phyloP scores from a whole-genome alignment of 805 yeast genomes.

The Danielia reshetovae region DNA sequence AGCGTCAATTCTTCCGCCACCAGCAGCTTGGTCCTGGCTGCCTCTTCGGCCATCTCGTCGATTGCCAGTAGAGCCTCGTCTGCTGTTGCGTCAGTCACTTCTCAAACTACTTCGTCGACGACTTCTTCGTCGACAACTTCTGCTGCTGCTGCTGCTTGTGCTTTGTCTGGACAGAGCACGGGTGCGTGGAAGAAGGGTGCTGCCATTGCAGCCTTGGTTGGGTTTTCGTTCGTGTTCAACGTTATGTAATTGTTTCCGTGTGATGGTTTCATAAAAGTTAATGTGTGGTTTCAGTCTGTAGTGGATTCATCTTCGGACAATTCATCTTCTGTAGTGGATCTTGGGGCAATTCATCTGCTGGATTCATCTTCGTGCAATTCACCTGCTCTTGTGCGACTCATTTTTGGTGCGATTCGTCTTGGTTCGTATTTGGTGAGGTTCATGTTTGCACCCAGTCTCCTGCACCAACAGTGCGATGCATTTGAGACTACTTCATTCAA shows the following conservation, averaged over 20 bases:
- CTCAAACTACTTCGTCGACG: slow-evolving; percentile 10
- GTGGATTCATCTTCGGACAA: too few relatives aligned
- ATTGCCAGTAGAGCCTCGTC: slow-evolving; percentile 3
- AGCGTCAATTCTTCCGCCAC: slow-evolving; percentile 2
- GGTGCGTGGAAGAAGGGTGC: slow-evolving; percentile 36
- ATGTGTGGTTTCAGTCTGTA: too few relatives aligned
- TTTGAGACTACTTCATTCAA: not conserved
- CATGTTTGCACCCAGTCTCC: not conserved
- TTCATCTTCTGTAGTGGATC: too few relatives aligned
- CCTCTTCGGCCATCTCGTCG: slow-evolving; percentile 10
- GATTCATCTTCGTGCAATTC: not conserved
- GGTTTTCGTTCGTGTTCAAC: slow-evolving; percentile 32
- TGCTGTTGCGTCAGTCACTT: slow-evolving; percentile 13
- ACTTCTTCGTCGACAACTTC: slow-evolving; percentile 11
- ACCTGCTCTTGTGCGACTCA: too few relatives aligned
- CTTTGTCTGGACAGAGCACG: slow-evolving; percentile 12
- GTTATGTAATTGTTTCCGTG: slow-evolving; percentile 8
- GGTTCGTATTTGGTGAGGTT: not conserved
- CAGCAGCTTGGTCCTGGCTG: slow-evolving; percentile 7
- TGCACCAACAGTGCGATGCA: not conserved
- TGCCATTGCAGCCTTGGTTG: slow-evolving; percentile 34
- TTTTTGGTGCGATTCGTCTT: not conserved
- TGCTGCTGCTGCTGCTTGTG: slow-evolving; percentile 8
- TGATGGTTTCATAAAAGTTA: not conserved
- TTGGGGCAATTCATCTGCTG: too few relatives aligned